Evolutionary conservation across 2,329 filamentous ascomycete species (phyloP).

Genomic region (Cryphonectria parasitica): DNA sequence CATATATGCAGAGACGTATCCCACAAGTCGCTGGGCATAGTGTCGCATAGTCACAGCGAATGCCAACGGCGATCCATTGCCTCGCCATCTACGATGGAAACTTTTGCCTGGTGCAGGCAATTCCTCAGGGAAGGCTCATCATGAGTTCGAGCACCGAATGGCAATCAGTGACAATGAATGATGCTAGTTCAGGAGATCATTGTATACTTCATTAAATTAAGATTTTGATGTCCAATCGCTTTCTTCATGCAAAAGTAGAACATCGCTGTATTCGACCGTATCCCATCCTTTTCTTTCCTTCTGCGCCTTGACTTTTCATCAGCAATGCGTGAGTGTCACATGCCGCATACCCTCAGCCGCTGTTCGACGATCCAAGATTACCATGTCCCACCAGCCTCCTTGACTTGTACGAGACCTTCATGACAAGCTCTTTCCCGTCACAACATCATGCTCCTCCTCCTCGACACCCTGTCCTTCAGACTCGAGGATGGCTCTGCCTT

Average conservation of each 20-base stretch:
- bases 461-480: conserved; percentile 42
- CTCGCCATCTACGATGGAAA: background rate
- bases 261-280: conserved; percentile 22
- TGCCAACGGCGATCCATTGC: background rate
- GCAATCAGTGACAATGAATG: conserved; percentile 5
- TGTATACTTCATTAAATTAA: conserved; percentile 20
- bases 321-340: background rate
- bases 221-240: conserved; percentile 19
- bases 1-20: background rate
- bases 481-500: conserved; percentile 31
- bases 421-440: conserved; percentile 40
- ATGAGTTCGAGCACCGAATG: background rate
- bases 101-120: background rate
- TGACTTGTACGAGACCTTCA: background rate
- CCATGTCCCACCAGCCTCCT: background rate
- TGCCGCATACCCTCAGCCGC: conserved; percentile 7
- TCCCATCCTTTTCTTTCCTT: background rate
- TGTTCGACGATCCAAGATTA: conserved; percentile 8
- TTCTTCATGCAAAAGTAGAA: conserved; percentile 17
- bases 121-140: background rate
- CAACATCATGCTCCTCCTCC: conserved; percentile 64
- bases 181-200: conserved; percentile 15
- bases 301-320: background rate
- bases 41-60: background rate
- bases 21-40: background rate